These are phyloP conservation scores for Binderoboletus segoi DNA, from an alignment of 1,284 basidiomycete species.

Conservation along the genomic window DNA sequence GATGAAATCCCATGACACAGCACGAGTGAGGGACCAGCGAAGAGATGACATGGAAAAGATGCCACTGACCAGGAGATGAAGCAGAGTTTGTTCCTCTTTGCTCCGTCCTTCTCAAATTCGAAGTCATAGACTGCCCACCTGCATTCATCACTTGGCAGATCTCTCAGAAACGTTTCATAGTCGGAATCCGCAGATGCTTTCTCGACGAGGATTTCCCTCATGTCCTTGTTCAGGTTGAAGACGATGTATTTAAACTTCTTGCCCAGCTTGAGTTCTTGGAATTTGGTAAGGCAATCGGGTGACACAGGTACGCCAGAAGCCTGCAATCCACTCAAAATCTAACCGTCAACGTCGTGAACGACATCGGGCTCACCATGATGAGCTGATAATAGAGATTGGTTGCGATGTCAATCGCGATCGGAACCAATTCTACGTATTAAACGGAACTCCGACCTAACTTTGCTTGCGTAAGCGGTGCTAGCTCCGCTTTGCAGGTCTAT, in stretches of 20 bases:
- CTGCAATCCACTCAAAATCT: constrained; percentile 41
- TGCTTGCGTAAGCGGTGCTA: constrained; percentile 25
- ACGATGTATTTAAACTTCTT: constrained; percentile 90
- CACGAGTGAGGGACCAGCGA: neutral
- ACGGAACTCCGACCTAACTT: constrained; percentile 34
- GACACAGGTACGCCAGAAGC: constrained; percentile 77
- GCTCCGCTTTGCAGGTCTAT: neutral
- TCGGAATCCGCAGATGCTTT: constrained; percentile 51
- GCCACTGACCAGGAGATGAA: constrained; percentile 80
- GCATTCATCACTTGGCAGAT: constrained; percentile 79
- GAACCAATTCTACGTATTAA: constrained; percentile 7
- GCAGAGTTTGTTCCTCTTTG: constrained; percentile 89
- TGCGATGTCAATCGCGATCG: constrained; percentile 36
- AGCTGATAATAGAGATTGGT: constrained; percentile 23
- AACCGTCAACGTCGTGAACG: neutral
- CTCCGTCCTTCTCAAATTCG: constrained; percentile 79
- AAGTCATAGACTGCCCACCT: constrained; percentile 95
- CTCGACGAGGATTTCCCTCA: constrained; percentile 77
- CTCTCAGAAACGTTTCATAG: constrained; percentile 80
- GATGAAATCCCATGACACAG: constrained; percentile 5
- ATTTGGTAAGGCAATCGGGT: constrained; percentile 62
- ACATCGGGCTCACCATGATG: constrained; percentile 24
- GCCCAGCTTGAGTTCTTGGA: constrained; percentile 79
- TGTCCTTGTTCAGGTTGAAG: constrained; percentile 68
- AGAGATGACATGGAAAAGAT: neutral